Percentiles rank a stretch among this genome's conserved stretches.
These are phyloP conservation scores for Ceratobasidium sp. DNA, from an alignment of 1,284 basidiomycete genomes.

Conservation along the genomic window DNA sequence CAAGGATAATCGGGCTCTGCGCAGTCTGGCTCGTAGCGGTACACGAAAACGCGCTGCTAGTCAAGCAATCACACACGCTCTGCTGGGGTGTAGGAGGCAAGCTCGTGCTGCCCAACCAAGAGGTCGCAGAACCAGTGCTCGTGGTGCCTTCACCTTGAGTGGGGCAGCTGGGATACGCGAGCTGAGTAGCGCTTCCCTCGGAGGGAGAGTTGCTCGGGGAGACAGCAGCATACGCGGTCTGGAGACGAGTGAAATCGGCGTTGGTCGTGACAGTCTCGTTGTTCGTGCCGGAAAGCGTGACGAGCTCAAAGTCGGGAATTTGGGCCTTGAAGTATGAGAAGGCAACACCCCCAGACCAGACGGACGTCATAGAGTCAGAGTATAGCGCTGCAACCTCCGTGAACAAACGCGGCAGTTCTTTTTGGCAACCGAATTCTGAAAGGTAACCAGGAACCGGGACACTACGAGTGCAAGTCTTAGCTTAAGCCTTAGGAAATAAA, in stretches of 20 bases:
- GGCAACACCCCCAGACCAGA: constrained; percentile 91
- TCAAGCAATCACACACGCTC: constrained; percentile 82
- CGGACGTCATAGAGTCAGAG: constrained; percentile 73
- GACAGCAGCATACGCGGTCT: constrained; percentile 70
- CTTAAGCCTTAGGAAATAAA: not conserved
- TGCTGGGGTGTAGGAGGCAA: constrained; percentile 89
- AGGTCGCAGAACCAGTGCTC: constrained; percentile 13
- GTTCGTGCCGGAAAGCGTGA: constrained; percentile 73
- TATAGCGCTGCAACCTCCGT: constrained; percentile 84
- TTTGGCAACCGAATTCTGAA: constrained; percentile 76
- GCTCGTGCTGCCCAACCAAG: constrained; percentile 73
- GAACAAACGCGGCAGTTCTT: constrained; percentile 75
- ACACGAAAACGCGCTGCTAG: constrained; percentile 74
- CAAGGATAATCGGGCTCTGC: constrained; percentile 76
- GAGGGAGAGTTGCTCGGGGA: constrained; percentile 75
- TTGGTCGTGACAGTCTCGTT: constrained; percentile 71
- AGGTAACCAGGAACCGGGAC: constrained; percentile 86
- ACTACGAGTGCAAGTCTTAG: not conserved
- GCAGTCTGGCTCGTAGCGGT: constrained; percentile 72
- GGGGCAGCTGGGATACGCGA: constrained; percentile 68
- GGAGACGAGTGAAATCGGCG: constrained; percentile 78
- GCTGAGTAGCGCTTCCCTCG: constrained; percentile 69
- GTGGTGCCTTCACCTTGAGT: constrained; percentile 58
- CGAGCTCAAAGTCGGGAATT: constrained; percentile 84
- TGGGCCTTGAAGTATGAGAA: constrained; percentile 84